These are phyloP conservation scores for Sarcodon aspratus DNA, from an alignment of 768 basidiomycete genomes.

Conservation along the genomic window DNA sequence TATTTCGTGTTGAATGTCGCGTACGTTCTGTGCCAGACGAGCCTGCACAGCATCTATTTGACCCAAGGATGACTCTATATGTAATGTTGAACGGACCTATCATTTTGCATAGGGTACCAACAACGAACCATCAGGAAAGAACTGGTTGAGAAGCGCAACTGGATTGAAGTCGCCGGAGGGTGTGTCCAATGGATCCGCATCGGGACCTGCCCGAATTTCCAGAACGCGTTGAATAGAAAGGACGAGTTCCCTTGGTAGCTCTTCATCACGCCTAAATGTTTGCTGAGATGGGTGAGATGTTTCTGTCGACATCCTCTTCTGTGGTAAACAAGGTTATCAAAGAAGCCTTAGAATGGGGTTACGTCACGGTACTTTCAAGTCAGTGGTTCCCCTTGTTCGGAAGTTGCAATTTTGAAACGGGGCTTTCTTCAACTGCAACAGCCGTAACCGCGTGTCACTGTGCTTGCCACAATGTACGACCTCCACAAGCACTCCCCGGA, in stretches of 20 bases:
- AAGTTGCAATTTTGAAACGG: too few species aligned
- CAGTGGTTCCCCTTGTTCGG: too few species aligned
- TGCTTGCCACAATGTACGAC: too few species aligned
- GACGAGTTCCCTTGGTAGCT: slow-evolving; percentile 56
- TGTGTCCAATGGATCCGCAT: slow-evolving; percentile 45
- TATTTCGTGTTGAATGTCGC: slow-evolving; percentile 63
- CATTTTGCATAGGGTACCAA: background rate
- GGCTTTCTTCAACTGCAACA: too few species aligned
- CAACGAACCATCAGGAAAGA: slow-evolving; percentile 69
- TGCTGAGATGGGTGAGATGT: too few species aligned
- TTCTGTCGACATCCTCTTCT: too few species aligned
- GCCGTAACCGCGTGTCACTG: too few species aligned
- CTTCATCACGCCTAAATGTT: slow-evolving; percentile 19
- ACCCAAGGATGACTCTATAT: slow-evolving; percentile 61
- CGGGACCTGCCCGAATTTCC: slow-evolving; percentile 32
- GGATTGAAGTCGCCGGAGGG: slow-evolving; percentile 47
- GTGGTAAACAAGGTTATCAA: too few species aligned
- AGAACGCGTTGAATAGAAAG: slow-evolving; percentile 63
- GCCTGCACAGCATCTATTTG: slow-evolving; percentile 64
- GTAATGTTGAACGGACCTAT: background rate
- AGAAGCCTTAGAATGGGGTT: too few species aligned
- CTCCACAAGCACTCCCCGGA: too few species aligned
- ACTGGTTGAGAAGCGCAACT: slow-evolving; percentile 43
- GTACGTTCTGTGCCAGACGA: slow-evolving; percentile 57
- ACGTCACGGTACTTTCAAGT: too few species aligned